Evolutionary conservation across 2,329 filamentous ascomycete genomes (phyloP), one percentile per base, ranked within the genome.

Genomic region (Hysterium pulicare): DNA sequence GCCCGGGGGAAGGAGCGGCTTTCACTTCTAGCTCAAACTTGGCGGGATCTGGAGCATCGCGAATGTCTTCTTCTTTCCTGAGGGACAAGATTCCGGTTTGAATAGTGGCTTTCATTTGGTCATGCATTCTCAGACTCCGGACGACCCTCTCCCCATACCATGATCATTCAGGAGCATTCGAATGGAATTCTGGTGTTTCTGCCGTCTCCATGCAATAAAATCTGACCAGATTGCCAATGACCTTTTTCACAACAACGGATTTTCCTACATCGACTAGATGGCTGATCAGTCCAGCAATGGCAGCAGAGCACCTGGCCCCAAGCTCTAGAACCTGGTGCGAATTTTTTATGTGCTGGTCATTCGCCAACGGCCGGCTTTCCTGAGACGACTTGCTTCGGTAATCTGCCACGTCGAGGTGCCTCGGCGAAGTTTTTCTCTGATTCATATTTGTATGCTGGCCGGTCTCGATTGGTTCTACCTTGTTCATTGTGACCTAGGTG

Each of bases 201-300:
- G 93, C 91, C 1, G 94, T 95, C 63, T 98, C 93, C 58, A 96
- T 89, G 60, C 93, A 98, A 50, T 90, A 95, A 68, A 96, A 98
- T 61, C 96, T 97, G 70, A 95, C 88, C 40, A 98, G 70, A 60
- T 98, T 98, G 35, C 87, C 84, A 21, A 97, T 90, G 11, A 98
- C 87, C 71, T 98, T 98, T 64, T 96, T 90, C 13, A 93, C 90
- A 10, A 94, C 89, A 13, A 84, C 89, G 43, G 84, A 81, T 48
- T 91, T 86, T 30, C 88, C 86, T 42, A 82, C 82, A 32, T 82
- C 79, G 3, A 89, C 90, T 57, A 97, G 93, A 17, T 93, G 76
- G 51, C 87, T 83, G n/a, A 98, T 84, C 16, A 97, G 81, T 30
- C 79, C 80, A 5, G 90, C 88, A 40, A 98, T 86, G 3, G 90